A percentile compares a stretch with the other conserved stretches of the same genome.
Evolutionary conservation across 106 monocot species (phyloP).

Genomic region (Triglochin maritima): DNA sequence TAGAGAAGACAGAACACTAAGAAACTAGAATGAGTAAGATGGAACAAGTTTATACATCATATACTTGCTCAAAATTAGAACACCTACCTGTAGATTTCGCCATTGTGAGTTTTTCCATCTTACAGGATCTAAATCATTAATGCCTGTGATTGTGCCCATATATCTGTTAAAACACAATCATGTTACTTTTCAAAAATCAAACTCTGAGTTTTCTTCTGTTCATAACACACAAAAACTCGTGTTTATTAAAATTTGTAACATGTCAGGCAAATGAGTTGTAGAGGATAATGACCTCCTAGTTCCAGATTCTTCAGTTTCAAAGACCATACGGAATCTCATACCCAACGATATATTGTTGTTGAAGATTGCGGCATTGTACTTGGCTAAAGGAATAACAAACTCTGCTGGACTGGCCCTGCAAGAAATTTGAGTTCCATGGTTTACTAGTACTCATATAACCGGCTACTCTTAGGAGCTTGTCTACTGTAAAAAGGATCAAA

Average conservation of each 20-base stretch:
- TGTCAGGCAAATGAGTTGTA: no score
- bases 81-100: constrained; percentile 79
- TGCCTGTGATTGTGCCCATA: constrained; percentile 96
- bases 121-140: constrained; percentile 79
- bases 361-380: constrained; percentile 64
- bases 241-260: no score
- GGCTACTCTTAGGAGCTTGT: no score
- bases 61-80: no score
- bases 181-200: not conserved
- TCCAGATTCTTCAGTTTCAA: constrained; percentile 79
- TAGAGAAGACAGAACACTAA: not conserved
- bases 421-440: not conserved
- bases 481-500: no score
- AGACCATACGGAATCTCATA: constrained; percentile 82
- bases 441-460: no score
- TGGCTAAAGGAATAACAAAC: constrained; percentile 73
- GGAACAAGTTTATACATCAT: no score
- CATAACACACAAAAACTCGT: no score
- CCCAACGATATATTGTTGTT: constrained; percentile 56
- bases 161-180: constrained; percentile 32
- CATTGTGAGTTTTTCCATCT: constrained; percentile 96
- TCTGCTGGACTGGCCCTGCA: constrained; percentile 73
- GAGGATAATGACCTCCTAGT: constrained; percentile 43
- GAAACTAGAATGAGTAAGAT: not conserved
- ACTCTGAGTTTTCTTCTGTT: no score